These are phyloP conservation scores for Tausonia pullulans DNA, from an alignment of 1,284 basidiomycete species.

Conservation along the genomic window DNA sequence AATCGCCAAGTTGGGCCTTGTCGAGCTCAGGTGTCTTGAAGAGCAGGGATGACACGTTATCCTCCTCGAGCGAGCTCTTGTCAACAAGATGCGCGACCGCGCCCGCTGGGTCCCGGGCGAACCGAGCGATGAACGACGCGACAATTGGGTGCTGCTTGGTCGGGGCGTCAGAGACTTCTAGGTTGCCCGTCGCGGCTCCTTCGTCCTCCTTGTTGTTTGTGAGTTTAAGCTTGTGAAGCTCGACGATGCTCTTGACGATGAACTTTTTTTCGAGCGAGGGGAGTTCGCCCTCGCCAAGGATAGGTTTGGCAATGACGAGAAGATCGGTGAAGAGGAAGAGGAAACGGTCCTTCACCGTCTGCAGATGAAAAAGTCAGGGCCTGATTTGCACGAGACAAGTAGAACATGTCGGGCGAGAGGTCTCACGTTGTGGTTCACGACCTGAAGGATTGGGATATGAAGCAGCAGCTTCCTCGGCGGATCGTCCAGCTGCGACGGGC, in stretches of 20 bases:
- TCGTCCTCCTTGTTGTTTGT: conserved; percentile 47
- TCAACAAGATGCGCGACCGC: conserved; percentile 56
- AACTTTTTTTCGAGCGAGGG: conserved; percentile 70
- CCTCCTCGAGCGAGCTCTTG: conserved; percentile 41
- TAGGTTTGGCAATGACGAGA: conserved; percentile 59
- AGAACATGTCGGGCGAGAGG: background rate
- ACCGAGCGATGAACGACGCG: conserved; percentile 58
- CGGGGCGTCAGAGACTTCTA: too few species aligned
- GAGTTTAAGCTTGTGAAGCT: conserved; percentile 54
- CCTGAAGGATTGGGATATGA: conserved; percentile 79
- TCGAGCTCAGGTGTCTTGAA: conserved; percentile 79
- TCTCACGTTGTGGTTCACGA: conserved; percentile 65
- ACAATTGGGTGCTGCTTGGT: conserved; percentile 45
- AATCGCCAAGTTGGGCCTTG: conserved; percentile 65
- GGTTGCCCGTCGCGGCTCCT: conserved; percentile 29
- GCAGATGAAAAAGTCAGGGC: background rate
- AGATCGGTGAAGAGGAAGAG: conserved; percentile 92
- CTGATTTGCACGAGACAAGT: background rate
- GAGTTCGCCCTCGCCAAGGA: conserved; percentile 44
- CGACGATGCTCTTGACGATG: conserved; percentile 74
- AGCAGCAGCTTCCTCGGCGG: conserved; percentile 75
- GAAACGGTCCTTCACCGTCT: conserved; percentile 88
- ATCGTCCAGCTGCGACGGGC: conserved; percentile 56
- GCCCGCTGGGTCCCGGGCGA: conserved; percentile 57
- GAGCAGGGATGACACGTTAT: conserved; percentile 67